Conservation (phyloP, 2,329 filamentous ascomycete genomes). For the Aspergillus texensis region DNA sequence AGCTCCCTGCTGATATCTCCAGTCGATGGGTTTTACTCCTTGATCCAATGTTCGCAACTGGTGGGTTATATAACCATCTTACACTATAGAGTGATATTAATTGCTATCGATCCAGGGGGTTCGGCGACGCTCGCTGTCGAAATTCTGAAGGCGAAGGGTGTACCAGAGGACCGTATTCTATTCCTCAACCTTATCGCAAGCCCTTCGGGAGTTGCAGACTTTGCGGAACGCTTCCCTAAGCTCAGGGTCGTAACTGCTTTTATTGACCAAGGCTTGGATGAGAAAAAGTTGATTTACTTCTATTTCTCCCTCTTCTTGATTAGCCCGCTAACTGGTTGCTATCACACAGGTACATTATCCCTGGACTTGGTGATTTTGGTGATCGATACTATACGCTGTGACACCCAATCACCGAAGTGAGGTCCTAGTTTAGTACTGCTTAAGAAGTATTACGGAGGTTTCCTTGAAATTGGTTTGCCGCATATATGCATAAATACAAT, state of each 20-base stretch:
- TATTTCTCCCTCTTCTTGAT: not conserved
- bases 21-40: conserved; percentile 90
- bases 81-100: not conserved
- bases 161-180: conserved; percentile 91
- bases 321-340: conserved; percentile 10
- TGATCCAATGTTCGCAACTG: conserved; percentile 99
- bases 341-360: conserved; percentile 79
- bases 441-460: not conserved
- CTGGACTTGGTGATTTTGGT: conserved; percentile 91
- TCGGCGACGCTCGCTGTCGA: conserved; percentile 97
- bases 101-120: conserved; percentile 62
- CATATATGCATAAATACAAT: not conserved
- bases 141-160: conserved; percentile 83
- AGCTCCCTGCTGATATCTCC: conserved; percentile 90
- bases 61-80: conserved; percentile 50
- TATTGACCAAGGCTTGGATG: conserved; percentile 92
- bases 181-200: conserved; percentile 98
- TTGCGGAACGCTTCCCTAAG: conserved; percentile 85
- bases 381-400: conserved; percentile 94
- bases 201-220: conserved; percentile 85
- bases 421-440: not conserved
- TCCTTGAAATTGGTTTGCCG: not conserved
- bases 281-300: conserved; percentile 79
- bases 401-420: conserved; percentile 11
- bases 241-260: conserved; percentile 93